phyloP scores from a whole-genome alignment of 192 early-diverging fungal genomes.

The Coemansia sp. region DNA sequence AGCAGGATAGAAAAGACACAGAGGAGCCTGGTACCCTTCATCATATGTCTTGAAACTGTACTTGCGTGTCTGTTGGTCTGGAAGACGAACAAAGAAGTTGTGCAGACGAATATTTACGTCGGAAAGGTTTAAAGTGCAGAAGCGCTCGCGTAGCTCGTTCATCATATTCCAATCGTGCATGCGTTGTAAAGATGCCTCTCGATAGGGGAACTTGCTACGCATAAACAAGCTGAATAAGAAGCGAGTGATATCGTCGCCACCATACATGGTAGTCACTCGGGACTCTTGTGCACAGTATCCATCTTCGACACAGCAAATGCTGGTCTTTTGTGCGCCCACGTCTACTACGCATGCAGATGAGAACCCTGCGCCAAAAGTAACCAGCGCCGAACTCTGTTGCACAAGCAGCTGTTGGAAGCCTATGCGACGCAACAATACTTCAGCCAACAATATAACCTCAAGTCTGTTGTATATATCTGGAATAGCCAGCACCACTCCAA shows the following conservation, averaged over 20 bases:
- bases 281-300: constrained; percentile 76
- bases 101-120: constrained; percentile 82
- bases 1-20: constrained; percentile 62
- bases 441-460: constrained; percentile 63
- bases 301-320: constrained; percentile 79
- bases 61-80: constrained; percentile 62
- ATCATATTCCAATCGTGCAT: constrained; percentile 73
- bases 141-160: constrained; percentile 79
- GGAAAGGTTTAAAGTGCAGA: constrained; percentile 80
- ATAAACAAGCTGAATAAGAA: constrained; percentile 66
- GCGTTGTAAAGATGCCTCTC: constrained; percentile 59
- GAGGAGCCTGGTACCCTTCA: constrained; percentile 75
- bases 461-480: constrained; percentile 72
- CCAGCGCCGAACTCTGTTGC: constrained; percentile 80
- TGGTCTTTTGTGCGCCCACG: constrained; percentile 88
- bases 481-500: constrained; percentile 75
- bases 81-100: constrained; percentile 78
- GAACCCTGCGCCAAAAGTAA: constrained; percentile 84
- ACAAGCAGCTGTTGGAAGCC: constrained; percentile 71
- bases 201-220: constrained; percentile 74
- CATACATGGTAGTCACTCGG: constrained; percentile 65
- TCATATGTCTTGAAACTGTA: constrained; percentile 86
- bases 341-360: constrained; percentile 86
- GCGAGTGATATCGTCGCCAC: constrained; percentile 86
- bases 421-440: constrained; percentile 73